Percentiles rank a stretch among this genome's conserved stretches.
Conservation (phyloP, 2,329 filamentous ascomycete genomes). For the Hypoxylon rubiginosum region DNA sequence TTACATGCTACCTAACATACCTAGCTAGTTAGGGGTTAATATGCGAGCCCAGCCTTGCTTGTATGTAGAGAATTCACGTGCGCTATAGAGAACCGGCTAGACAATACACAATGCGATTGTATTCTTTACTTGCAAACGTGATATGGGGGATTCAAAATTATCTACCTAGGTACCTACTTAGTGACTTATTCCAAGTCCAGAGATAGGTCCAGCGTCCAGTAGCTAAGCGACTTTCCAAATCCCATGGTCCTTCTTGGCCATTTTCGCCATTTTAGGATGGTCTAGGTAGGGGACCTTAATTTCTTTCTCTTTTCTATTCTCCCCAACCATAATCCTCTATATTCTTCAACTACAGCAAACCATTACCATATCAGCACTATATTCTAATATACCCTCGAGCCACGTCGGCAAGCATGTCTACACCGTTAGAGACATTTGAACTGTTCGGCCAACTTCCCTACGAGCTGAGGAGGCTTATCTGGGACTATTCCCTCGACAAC, state of each 20-base stretch:
- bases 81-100: slow-evolving; percentile 29
- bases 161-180: neutral
- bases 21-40: neutral
- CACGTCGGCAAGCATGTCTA: neutral
- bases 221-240: too few species aligned
- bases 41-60: slow-evolving; percentile 15
- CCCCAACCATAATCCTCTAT: too few species aligned
- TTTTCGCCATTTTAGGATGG: too few species aligned
- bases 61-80: slow-evolving; percentile 23
- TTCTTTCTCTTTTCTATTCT: too few species aligned
- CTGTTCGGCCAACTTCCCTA: slow-evolving; percentile 6
- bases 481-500: slow-evolving; percentile 3
- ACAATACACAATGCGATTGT: slow-evolving; percentile 18
- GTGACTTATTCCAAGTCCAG: neutral
- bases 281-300: too few species aligned
- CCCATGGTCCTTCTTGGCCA: too few species aligned
- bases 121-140: slow-evolving; percentile 12
- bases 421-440: slow-evolving; percentile 1
- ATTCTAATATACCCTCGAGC: neutral
- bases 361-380: too few species aligned
- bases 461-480: neutral
- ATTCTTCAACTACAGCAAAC: too few species aligned
- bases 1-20: slow-evolving; percentile 9
- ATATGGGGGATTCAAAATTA: neutral
- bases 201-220: too few species aligned